Percentiles rank a stretch among this genome's conserved stretches.
These are phyloP conservation scores for Microsporum audouinii DNA, from an alignment of 2,329 filamentous ascomycete genomes.

Conservation along the genomic window DNA sequence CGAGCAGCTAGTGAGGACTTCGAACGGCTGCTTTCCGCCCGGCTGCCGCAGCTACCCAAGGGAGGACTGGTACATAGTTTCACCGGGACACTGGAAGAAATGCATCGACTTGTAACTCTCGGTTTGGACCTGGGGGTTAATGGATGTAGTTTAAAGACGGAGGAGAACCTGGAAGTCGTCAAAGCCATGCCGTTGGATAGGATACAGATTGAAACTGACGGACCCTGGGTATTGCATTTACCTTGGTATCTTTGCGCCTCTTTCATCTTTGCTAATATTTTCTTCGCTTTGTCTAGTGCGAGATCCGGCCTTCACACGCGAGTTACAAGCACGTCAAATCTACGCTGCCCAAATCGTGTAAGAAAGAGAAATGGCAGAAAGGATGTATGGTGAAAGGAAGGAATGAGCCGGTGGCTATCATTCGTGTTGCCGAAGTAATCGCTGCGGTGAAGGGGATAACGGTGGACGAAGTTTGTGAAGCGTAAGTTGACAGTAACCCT, in stretches of 20 bases:
- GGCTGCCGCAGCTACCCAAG: conserved; percentile 55
- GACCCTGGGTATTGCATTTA: conserved; percentile 54
- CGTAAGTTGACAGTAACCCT: conserved; percentile 36
- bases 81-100: conserved; percentile 76
- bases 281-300: conserved; percentile 48
- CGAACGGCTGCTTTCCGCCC: conserved; percentile 54
- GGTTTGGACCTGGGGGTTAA: conserved; percentile 92
- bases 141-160: conserved; percentile 90
- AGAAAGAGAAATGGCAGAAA: conserved; percentile 89
- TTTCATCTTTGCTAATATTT: not conserved
- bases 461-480: conserved; percentile 74
- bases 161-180: conserved; percentile 78
- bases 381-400: conserved; percentile 87
- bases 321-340: conserved; percentile 63
- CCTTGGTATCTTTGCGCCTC: not conserved
- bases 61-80: conserved; percentile 89
- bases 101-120: conserved; percentile 64
- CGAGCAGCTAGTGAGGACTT: conserved; percentile 81
- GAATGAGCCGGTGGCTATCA: conserved; percentile 84
- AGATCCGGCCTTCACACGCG: conserved; percentile 80
- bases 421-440: conserved; percentile 76
- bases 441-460: conserved; percentile 71
- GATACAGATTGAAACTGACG: conserved; percentile 92
- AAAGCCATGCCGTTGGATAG: conserved; percentile 63
- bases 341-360: conserved; percentile 68